phyloP scores from a whole-genome alignment of 345 rosid genomes.

The Arabis hirsuta region DNA sequence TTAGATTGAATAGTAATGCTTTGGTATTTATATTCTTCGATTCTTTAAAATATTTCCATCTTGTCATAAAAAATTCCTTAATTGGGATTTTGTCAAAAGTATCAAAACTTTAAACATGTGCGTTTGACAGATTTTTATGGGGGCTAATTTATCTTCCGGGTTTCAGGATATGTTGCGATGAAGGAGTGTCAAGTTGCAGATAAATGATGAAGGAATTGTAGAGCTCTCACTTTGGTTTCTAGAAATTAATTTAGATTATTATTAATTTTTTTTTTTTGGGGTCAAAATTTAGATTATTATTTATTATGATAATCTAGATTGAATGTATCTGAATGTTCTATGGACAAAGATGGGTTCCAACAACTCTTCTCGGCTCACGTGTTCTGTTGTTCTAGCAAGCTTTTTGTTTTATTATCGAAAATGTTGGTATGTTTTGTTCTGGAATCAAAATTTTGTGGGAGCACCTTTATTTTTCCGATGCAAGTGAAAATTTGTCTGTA shows the following conservation, averaged over 20 bases:
- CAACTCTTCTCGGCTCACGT: constrained; percentile 20
- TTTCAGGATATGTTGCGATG: constrained; percentile 29
- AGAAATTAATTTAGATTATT: constrained; percentile 12
- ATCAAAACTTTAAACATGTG: too few relatives aligned
- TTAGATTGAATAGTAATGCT: too few relatives aligned
- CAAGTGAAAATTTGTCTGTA: constrained; percentile 18
- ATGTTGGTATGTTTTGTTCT: constrained; percentile 10
- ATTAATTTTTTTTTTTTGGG: too few relatives aligned
- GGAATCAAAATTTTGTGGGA: constrained; percentile 1
- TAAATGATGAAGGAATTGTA: constrained; percentile 20
- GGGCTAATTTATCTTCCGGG: not conserved
- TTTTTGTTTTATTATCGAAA: too few relatives aligned
- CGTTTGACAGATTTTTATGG: not conserved
- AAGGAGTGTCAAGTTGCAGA: constrained; percentile 28
- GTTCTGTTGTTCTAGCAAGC: constrained; percentile 22
- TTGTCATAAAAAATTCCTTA: not conserved
- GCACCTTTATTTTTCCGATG: not conserved
- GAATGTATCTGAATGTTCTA: constrained; percentile 29
- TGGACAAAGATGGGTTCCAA: constrained; percentile 27
- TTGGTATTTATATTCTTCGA: too few relatives aligned
- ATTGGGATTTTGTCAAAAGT: not conserved
- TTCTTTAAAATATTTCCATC: not conserved
- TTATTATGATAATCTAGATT: constrained; percentile 37
- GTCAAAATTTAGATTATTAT: constrained; percentile 8
- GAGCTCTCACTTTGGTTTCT: constrained; percentile 24